Evolutionary conservation across 78 protist species (phyloP).

Genomic region (Diacronema lutheri): DNA sequence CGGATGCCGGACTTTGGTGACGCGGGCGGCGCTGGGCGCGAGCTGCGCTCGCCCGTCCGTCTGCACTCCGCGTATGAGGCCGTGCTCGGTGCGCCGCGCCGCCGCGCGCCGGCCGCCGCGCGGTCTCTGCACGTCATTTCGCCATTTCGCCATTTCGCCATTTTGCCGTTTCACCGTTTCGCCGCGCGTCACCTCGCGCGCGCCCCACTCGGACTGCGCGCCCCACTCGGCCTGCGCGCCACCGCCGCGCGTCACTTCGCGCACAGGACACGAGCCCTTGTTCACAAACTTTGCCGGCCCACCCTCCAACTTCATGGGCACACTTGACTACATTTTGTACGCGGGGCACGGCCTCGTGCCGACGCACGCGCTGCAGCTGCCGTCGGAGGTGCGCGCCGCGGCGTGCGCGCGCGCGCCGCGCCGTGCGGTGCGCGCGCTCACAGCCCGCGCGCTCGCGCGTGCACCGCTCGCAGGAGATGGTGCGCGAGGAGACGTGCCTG

Average conservation of each 20-base stretch:
- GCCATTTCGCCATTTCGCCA: too few relatives aligned
- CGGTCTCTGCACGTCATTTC: too few relatives aligned
- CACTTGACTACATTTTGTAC: background rate
- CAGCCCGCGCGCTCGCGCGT: too few relatives aligned
- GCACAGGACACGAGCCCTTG: background rate
- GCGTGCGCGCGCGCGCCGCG: too few relatives aligned
- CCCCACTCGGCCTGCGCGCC: background rate
- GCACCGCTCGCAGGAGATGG: too few relatives aligned
- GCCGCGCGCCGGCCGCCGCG: too few relatives aligned
- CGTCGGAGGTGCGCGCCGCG: background rate
- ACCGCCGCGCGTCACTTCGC: too few relatives aligned
- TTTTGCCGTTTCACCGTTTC: too few relatives aligned
- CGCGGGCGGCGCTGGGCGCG: background rate
- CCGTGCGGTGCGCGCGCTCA: too few relatives aligned
- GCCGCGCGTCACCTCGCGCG: too few relatives aligned
- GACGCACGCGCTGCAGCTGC: background rate
- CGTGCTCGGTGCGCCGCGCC: too few relatives aligned
- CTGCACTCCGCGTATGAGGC: background rate
- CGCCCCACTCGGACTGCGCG: background rate
- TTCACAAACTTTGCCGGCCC: conserved; percentile 20
- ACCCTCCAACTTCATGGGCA: background rate
- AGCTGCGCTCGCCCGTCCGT: background rate
- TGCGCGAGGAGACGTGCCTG: too few relatives aligned
- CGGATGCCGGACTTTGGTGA: background rate
- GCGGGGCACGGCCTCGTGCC: background rate